phyloP scores from a whole-genome alignment of 768 basidiomycete genomes.

The Russula virescens region DNA sequence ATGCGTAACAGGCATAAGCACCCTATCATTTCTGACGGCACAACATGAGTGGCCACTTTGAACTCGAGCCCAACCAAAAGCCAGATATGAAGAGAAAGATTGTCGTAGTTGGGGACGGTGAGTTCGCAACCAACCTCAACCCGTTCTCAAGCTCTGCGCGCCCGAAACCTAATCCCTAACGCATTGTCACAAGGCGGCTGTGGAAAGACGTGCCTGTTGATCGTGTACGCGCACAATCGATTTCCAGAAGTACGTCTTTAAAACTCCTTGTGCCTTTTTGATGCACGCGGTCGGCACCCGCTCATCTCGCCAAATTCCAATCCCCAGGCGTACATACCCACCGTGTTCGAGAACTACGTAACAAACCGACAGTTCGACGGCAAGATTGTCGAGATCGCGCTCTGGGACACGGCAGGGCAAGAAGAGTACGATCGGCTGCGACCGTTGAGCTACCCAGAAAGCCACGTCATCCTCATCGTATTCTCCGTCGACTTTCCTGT shows the following conservation, averaged over 20 bases:
- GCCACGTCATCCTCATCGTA: conserved; percentile 87
- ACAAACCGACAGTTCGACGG: conserved; percentile 82
- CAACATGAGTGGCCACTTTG: conserved; percentile 19
- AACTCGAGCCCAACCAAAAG: conserved; percentile 28
- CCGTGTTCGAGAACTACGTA: conserved; percentile 93
- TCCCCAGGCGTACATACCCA: conserved; percentile 80
- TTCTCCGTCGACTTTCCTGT: conserved; percentile 93
- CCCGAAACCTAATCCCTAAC: conserved; percentile 21
- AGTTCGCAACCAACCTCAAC: conserved; percentile 26
- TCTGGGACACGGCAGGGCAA: conserved; percentile 98
- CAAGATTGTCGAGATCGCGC: conserved; percentile 88
- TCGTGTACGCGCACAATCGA: conserved; percentile 93
- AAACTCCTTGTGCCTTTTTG: conserved; percentile 2
- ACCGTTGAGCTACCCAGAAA: conserved; percentile 83
- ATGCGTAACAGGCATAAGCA: neutral
- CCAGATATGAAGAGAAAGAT: conserved; percentile 84
- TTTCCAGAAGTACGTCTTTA: conserved; percentile 79
- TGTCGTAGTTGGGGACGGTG: conserved; percentile 85
- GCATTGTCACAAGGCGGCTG: conserved; percentile 53
- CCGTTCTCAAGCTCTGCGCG: conserved; percentile 25
- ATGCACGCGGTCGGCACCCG: conserved; percentile 19
- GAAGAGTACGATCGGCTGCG: conserved; percentile 92
- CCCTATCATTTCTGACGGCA: conserved; percentile 10
- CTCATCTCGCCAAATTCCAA: neutral
- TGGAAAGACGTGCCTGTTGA: conserved; percentile 92